Evolutionary conservation across 192 early-diverging fungal species (phyloP).

Genomic region (Oehlia diaphana): DNA sequence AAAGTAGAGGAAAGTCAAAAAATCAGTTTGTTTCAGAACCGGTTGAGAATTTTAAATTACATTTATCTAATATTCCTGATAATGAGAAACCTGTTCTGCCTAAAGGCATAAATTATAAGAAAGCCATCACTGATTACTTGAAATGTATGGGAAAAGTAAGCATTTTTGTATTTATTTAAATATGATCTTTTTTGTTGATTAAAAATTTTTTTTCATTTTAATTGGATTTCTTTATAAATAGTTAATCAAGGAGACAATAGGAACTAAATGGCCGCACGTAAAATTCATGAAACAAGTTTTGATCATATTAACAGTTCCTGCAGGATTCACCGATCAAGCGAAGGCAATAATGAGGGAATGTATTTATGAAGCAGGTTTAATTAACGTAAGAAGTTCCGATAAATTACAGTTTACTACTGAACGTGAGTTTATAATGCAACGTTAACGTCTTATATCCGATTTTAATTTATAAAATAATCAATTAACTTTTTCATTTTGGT

Average conservation of each 20-base stretch:
- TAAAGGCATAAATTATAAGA: background rate
- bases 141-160: background rate
- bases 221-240: background rate
- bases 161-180: background rate
- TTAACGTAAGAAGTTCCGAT: background rate
- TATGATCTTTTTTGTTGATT: background rate
- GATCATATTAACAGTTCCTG: conserved; percentile 46
- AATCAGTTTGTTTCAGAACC: background rate
- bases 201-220: background rate
- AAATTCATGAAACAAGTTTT: conserved; percentile 15
- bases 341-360: conserved; percentile 56
- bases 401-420: background rate
- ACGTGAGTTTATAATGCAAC: background rate
- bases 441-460: background rate
- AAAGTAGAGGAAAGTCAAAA: background rate
- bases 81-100: background rate
- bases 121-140: conserved; percentile 14
- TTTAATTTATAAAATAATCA: background rate
- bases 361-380: conserved; percentile 49
- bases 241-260: conserved; percentile 12
- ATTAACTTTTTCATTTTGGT: background rate
- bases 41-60: conserved; percentile 6
- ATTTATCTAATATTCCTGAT: background rate
- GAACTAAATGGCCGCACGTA: background rate
- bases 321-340: conserved; percentile 53